These are phyloP conservation scores for Hyphopichia khmerensis DNA, from an alignment of 1,139 yeast species.

Conservation along the genomic window DNA sequence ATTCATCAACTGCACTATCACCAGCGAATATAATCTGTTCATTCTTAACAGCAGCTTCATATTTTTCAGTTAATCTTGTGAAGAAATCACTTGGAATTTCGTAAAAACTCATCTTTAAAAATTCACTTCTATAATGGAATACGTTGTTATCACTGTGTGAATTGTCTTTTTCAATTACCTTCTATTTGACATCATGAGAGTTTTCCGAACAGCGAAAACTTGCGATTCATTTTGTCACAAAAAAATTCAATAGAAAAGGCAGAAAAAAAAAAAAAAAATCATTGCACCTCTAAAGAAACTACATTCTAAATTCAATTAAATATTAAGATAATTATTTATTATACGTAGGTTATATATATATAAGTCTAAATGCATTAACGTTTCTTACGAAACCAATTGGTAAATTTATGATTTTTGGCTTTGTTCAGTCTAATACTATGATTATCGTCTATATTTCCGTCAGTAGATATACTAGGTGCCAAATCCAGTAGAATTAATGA, in stretches of 20 bases:
- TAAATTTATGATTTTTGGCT: slow-evolving; percentile 13
- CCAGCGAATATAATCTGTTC: slow-evolving; percentile 34
- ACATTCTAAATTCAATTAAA: too few species aligned
- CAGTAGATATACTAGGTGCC: slow-evolving; percentile 10
- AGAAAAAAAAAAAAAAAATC: too few species aligned
- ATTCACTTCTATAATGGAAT: too few species aligned
- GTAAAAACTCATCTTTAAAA: slow-evolving; percentile 20
- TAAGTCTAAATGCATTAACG: background rate
- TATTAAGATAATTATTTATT: too few species aligned
- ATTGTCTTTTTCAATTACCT: too few species aligned
- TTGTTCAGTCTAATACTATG: slow-evolving; percentile 5
- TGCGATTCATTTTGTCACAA: too few species aligned
- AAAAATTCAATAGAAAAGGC: too few species aligned
- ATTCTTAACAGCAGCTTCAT: slow-evolving; percentile 24
- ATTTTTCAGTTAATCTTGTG: slow-evolving; percentile 20
- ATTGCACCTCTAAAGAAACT: too few species aligned
- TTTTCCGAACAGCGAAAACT: too few species aligned
- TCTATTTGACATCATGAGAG: too few species aligned
- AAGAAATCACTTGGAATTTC: slow-evolving; percentile 27
- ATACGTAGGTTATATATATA: slow-evolving; percentile 3
- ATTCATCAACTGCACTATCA: slow-evolving; percentile 21
- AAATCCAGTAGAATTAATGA: slow-evolving; percentile 15
- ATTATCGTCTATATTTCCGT: slow-evolving; percentile 5
- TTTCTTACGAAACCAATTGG: slow-evolving; percentile 16
- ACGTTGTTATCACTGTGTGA: too few species aligned